Conservation (phyloP, 345 rosid species). For the Pugionium cornutum region DNA sequence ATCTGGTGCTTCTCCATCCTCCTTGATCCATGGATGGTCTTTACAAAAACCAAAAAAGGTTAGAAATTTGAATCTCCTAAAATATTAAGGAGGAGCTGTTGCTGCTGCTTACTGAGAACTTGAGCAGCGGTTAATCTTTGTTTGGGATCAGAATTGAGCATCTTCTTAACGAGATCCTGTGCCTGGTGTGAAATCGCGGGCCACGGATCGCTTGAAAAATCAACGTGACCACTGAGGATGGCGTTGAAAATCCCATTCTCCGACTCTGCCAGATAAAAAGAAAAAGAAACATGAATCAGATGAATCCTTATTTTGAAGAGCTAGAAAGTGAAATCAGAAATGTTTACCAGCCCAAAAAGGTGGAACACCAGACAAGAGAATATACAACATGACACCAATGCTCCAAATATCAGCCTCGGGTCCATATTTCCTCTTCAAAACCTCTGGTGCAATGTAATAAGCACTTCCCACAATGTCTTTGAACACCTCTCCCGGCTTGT, state of each 20-base stretch:
- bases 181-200: constrained; percentile 85
- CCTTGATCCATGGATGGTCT: constrained; percentile 83
- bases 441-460: too few relatives aligned
- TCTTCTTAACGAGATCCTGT: constrained; percentile 87
- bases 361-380: constrained; percentile 90
- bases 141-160: constrained; percentile 89
- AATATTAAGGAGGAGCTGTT: not conserved
- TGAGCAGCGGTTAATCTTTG: constrained; percentile 83
- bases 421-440: too few relatives aligned
- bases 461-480: too few relatives aligned
- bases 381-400: constrained; percentile 87
- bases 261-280: constrained; percentile 52
- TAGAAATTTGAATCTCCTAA: too few relatives aligned
- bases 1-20: constrained; percentile 53
- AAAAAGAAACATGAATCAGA: constrained; percentile 11
- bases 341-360: constrained; percentile 90
- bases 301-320: not conserved
- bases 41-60: constrained; percentile 2
- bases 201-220: constrained; percentile 92
- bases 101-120: constrained; percentile 65
- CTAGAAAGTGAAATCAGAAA: not conserved
- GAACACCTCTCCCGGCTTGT: too few relatives aligned
- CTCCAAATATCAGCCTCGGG: constrained; percentile 59
- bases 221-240: constrained; percentile 72
- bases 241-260: constrained; percentile 95